These are phyloP conservation scores for Trypethelium eluteriae DNA, from an alignment of 495 filamentous ascomycete species.

Conservation along the genomic window DNA sequence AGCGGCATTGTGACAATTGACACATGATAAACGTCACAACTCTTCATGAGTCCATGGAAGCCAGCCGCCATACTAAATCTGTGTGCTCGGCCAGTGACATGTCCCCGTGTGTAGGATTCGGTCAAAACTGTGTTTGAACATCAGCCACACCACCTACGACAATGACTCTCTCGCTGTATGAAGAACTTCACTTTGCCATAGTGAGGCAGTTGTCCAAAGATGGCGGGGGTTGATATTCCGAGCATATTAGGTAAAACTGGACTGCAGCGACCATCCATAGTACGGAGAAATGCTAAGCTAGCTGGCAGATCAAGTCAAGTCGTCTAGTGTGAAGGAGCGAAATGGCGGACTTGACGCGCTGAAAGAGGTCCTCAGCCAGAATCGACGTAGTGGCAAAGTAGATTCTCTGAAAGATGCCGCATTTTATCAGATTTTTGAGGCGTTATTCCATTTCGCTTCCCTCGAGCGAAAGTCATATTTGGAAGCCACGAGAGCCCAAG, in stretches of 20 bases:
- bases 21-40: too few species aligned
- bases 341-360: conserved; percentile 43
- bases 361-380: conserved; percentile 55
- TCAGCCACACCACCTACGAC: not conserved
- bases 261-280: not conserved
- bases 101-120: not conserved
- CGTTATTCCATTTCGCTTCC: conserved; percentile 61
- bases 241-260: conserved; percentile 15
- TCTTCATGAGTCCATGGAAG: too few species aligned
- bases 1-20: too few species aligned
- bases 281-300: not conserved
- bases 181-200: not conserved
- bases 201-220: conserved; percentile 14
- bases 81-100: not conserved
- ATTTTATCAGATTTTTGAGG: conserved; percentile 75
- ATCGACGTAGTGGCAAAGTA: conserved; percentile 48
- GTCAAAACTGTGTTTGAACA: not conserved
- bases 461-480: conserved; percentile 59
- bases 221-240: conserved; percentile 20
- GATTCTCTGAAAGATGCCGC: conserved; percentile 59
- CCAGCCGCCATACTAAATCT: not conserved
- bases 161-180: not conserved
- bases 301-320: conserved; percentile 17
- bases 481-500: conserved; percentile 44
- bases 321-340: conserved; percentile 24